Percentiles rank a stretch among this genome's conserved stretches.
Conservation (phyloP, 306 rosid genomes). For the Dicorynia guianensis region DNA sequence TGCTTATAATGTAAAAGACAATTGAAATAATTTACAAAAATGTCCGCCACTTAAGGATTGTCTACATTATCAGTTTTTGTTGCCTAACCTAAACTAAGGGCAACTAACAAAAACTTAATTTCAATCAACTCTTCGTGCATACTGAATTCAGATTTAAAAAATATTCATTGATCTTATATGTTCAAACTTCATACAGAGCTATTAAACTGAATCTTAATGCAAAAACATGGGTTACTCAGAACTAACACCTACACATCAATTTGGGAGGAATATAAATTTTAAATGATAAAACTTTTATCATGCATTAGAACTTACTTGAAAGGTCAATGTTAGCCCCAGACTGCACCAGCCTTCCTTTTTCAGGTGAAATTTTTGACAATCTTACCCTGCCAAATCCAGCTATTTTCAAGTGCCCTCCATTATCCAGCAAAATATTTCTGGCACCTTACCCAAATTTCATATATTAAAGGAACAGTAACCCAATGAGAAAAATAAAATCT, state of each 20-base stretch:
- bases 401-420: constrained; percentile 91
- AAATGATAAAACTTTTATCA: constrained; percentile 13
- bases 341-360: constrained; percentile 68
- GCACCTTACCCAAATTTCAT: constrained; percentile 94
- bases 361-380: constrained; percentile 71
- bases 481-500: constrained; percentile 43
- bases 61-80: constrained; percentile 27
- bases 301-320: constrained; percentile 69
- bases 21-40: constrained; percentile 15
- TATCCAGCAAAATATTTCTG: constrained; percentile 99
- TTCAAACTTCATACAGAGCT: constrained; percentile 19
- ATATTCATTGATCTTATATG: constrained; percentile 27
- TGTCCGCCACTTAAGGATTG: background rate
- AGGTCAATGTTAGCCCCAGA: constrained; percentile 58
- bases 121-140: constrained; percentile 8
- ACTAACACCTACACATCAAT: constrained; percentile 13
- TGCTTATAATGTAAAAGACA: background rate
- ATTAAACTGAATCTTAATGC: constrained; percentile 39
- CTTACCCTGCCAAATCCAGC: constrained; percentile 88
- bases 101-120: constrained; percentile 24
- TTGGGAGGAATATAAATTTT: constrained; percentile 23
- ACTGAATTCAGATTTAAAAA: constrained; percentile 32
- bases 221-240: constrained; percentile 1
- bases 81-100: background rate
- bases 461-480: constrained; percentile 79